Conservation (phyloP, 257 asterid genomes). For the Ilex asprella region DNA sequence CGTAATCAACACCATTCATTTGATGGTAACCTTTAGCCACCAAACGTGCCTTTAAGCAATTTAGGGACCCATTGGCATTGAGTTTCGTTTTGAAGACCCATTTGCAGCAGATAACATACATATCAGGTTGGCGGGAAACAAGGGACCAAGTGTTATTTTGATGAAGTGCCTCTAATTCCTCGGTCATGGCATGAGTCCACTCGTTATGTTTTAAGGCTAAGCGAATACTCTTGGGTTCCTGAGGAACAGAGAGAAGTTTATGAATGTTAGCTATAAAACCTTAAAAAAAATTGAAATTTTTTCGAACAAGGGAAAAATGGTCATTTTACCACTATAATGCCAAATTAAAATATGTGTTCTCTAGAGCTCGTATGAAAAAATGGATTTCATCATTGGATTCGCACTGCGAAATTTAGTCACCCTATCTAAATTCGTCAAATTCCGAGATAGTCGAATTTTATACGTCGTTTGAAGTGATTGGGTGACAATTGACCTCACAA, state of each 20-base stretch:
- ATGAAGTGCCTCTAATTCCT: neutral
- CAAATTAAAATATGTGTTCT: too few relatives aligned
- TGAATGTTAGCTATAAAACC: neutral
- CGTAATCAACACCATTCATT: neutral
- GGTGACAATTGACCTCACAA: too few relatives aligned
- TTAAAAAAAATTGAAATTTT: too few relatives aligned
- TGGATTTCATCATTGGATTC: too few relatives aligned
- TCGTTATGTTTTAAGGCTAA: neutral
- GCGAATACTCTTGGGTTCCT: neutral
- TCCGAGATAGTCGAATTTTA: too few relatives aligned
- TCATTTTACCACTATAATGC: too few relatives aligned
- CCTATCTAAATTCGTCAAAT: too few relatives aligned
- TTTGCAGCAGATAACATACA: neutral
- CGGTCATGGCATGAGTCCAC: neutral
- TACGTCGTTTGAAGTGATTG: too few relatives aligned
- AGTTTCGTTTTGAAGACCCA: constrained; percentile 1
- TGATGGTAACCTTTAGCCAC: constrained; percentile 1
- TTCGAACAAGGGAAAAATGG: too few relatives aligned
- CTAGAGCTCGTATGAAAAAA: too few relatives aligned
- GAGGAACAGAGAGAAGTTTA: neutral
- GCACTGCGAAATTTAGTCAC: too few relatives aligned
- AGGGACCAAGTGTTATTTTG: neutral
- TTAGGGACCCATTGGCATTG: neutral
- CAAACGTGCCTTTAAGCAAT: neutral
- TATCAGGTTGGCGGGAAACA: neutral